These are phyloP conservation scores for Panicum miliaceum DNA, from an alignment of 176 grass and related monocot genomes.

Conservation along the genomic window DNA sequence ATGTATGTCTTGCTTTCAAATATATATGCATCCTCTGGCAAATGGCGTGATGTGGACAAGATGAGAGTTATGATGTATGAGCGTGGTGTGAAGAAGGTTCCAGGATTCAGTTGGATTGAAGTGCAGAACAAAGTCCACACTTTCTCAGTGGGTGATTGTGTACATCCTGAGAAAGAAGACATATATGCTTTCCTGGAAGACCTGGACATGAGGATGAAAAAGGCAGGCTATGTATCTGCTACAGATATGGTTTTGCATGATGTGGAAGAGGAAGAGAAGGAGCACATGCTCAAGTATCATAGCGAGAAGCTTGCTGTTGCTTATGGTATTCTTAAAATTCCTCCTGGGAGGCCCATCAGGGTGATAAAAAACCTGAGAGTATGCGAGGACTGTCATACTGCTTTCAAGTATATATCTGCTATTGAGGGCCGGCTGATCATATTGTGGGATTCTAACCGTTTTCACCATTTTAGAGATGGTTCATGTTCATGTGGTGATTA, in stretches of 20 bases:
- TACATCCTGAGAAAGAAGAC: conserved; percentile 84
- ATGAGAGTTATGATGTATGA: conserved; percentile 87
- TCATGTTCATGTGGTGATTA: conserved; percentile 97
- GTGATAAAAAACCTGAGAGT: conserved; percentile 91
- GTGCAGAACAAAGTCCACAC: conserved; percentile 81
- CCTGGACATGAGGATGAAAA: conserved; percentile 76
- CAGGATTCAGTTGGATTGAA: conserved; percentile 96
- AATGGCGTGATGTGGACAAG: conserved; percentile 80
- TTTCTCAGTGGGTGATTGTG: conserved; percentile 76
- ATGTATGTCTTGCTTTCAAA: conserved; percentile 99
- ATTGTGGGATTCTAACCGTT: conserved; percentile 89
- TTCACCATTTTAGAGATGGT: conserved; percentile 90
- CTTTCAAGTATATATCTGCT: conserved; percentile 83
- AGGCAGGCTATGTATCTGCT: conserved; percentile 77
- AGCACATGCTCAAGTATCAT: conserved; percentile 87
- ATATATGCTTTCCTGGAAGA: conserved; percentile 89
- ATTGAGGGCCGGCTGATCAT: conserved; percentile 88
- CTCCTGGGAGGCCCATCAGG: conserved; percentile 73
- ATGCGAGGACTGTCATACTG: conserved; percentile 84
- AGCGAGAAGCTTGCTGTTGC: conserved; percentile 91
- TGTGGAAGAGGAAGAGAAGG: conserved; percentile 97
- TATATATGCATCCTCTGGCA: conserved; percentile 81
- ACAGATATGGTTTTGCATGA: conserved; percentile 95
- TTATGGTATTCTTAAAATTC: conserved; percentile 91
- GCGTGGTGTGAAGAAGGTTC: conserved; percentile 77